Evolutionary conservation across 2,329 filamentous ascomycete species (phyloP).

Genomic region (Aciculosporium take): DNA sequence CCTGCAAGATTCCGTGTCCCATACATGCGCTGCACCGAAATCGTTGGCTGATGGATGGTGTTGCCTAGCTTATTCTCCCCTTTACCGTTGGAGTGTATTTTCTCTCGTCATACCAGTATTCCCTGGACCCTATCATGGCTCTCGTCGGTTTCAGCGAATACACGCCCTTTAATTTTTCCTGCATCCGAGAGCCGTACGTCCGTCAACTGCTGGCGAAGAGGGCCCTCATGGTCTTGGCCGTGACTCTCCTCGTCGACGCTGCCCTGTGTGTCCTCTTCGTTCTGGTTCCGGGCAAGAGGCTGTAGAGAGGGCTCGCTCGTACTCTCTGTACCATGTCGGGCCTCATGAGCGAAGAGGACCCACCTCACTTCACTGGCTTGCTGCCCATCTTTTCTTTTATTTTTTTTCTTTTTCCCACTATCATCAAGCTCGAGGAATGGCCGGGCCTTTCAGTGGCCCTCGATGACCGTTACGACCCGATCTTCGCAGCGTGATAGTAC

Average conservation of each 20-base stretch:
- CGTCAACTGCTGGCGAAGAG: slow-evolving; percentile 73
- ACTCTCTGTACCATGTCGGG: not conserved
- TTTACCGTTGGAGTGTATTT: slow-evolving; percentile 86
- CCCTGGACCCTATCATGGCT: slow-evolving; percentile 81
- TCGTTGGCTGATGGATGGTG: slow-evolving; percentile 11
- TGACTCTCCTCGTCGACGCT: slow-evolving; percentile 63
- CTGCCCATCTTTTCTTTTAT: slow-evolving; percentile 1
- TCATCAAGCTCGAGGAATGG: slow-evolving; percentile 5
- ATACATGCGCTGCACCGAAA: slow-evolving; percentile 6
- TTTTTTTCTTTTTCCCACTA: too few species aligned
- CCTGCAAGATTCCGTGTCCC: not conserved
- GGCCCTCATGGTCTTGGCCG: slow-evolving; percentile 62
- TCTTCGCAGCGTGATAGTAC: not conserved
- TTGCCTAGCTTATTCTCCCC: slow-evolving; percentile 53
- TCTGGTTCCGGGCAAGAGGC: slow-evolving; percentile 76
- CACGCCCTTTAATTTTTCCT: slow-evolving; percentile 82
- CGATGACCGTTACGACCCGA: slow-evolving; percentile 7
- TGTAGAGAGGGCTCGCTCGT: slow-evolving; percentile 31
- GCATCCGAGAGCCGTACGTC: slow-evolving; percentile 81
- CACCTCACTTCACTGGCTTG: slow-evolving; percentile 2
- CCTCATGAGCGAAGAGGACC: not conserved
- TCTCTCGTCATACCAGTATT: slow-evolving; percentile 86
- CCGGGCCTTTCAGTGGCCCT: not conserved
- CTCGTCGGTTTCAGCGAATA: slow-evolving; percentile 89
- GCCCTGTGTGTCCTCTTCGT: slow-evolving; percentile 85